phyloP scores from a whole-genome alignment of 345 rosid genomes.

The Syzygium grande region DNA sequence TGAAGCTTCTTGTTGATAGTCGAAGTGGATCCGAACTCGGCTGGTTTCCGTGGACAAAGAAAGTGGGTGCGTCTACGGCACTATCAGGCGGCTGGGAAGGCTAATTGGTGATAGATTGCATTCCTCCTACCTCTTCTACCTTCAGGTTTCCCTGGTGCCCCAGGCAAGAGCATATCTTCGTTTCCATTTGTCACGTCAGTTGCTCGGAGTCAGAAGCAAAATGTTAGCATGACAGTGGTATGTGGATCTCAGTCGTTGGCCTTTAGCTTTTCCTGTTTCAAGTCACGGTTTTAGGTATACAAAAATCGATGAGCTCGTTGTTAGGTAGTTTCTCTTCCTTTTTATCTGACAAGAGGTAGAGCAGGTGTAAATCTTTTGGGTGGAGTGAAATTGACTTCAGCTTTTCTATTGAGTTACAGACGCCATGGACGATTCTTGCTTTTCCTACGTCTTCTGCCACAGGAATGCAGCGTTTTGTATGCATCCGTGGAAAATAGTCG shows the following conservation, averaged over 20 bases:
- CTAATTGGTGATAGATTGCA: not conserved
- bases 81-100: not conserved
- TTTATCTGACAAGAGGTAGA: not conserved
- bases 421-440: not conserved
- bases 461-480: not conserved
- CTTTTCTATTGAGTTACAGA: not conserved
- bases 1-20: not conserved
- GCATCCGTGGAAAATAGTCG: not conserved
- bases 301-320: not conserved
- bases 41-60: not conserved
- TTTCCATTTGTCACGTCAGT: not conserved
- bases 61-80: not conserved
- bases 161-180: not conserved
- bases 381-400: not conserved
- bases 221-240: not conserved
- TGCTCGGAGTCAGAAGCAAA: not conserved
- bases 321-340: not conserved
- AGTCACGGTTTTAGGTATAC: not conserved
- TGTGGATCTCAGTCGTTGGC: not conserved
- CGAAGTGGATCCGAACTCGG: fast-evolving
- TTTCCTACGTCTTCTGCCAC: not conserved
- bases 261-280: not conserved
- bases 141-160: not conserved
- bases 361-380: not conserved
- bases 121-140: not conserved